Evolutionary conservation across 2,329 filamentous ascomycete genomes (phyloP), one percentile per base, ranked within the genome.

Genomic region (Stachybotrys elegans): DNA sequence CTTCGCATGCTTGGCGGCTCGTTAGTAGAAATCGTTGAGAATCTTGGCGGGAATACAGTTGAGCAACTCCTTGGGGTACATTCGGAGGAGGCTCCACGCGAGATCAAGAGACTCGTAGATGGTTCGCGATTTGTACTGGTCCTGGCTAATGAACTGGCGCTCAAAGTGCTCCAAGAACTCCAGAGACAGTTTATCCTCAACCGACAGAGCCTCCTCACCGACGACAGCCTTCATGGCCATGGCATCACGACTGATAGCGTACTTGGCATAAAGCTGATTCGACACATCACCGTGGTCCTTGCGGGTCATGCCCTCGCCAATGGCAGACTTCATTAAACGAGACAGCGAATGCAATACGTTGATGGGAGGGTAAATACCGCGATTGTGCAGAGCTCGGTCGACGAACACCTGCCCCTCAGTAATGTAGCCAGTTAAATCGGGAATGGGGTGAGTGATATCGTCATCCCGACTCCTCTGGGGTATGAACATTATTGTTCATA

Each of bases 81-180:
- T 95, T 54, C 93, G 84, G 55, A 98, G 83, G 66, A 98, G 72
- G 62, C 89, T 92, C 93, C 93, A 98, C 34, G 93, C 94, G 57
- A 95, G 81, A 59, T 98, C 94, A 50, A 98, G 80, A 37, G 89
- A 95, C 69, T 98, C 93, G 68, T 81, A 91, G 62, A 98, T 95
- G 51, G 78, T 84, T 58, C 93, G 86, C 53, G 86, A 85, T 71
- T 98, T 93, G 71, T 98, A 98, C 16, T 90, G 75, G 43, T 88
- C 88, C 70, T 98, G 93, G 51, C 79, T 76, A 66, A 98, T 95
- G 70, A 97, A 98, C 46, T 86, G 88, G 51, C 87, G 85, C 74
- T 98, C 93, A 63, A 98, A 98, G 72, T 97, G 97, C 63, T 97
- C 92, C 57, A 98, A 73, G 76, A 98, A 98, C 69, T 98, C 93